Evolutionary conservation across 352 stramenopile species (phyloP).

Genomic region (Globisporangium radiosum): DNA sequence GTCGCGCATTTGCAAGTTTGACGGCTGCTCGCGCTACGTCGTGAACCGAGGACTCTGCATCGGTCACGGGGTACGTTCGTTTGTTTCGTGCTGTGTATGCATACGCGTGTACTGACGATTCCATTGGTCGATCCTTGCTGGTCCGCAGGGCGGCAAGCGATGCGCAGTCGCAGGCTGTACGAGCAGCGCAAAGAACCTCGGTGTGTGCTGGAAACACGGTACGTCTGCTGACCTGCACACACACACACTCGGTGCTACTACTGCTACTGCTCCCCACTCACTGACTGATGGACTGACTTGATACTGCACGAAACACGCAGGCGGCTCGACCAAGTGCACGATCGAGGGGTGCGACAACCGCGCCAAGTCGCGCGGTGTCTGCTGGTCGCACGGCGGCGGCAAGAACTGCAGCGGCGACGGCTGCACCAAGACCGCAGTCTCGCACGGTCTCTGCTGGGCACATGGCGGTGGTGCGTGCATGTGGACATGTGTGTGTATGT

Average conservation of each 20-base stretch:
- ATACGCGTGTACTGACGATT: background rate
- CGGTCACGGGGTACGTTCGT: conserved; percentile 44
- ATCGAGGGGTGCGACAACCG: conserved; percentile 57
- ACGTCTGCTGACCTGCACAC: background rate
- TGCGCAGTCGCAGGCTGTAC: conserved; percentile 57
- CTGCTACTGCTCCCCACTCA: too few species aligned
- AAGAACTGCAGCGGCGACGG: conserved; percentile 51
- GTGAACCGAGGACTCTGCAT: conserved; percentile 74
- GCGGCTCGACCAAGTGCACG: conserved; percentile 66
- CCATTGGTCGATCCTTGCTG: background rate
- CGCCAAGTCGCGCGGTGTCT: conserved; percentile 71
- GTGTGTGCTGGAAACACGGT: conserved; percentile 76
- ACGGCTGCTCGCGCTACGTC: conserved; percentile 69
- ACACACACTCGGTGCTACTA: too few species aligned
- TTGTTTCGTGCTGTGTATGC: background rate
- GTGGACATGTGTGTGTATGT: too few species aligned
- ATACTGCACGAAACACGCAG: conserved; percentile 11
- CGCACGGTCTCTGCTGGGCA: conserved; percentile 74
- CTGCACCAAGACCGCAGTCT: conserved; percentile 70
- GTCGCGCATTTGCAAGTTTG: conserved; percentile 71
- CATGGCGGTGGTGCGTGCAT: conserved; percentile 54
- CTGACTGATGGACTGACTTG: too few species aligned
- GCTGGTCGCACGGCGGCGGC: conserved; percentile 77
- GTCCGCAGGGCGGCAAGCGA: conserved; percentile 52
- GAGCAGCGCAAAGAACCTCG: conserved; percentile 71